Evolutionary conservation across 2,329 filamentous ascomycete species (phyloP), one percentile per base, ranked within the genome.

Genomic region (Sporothrix pseudoabietina): DNA sequence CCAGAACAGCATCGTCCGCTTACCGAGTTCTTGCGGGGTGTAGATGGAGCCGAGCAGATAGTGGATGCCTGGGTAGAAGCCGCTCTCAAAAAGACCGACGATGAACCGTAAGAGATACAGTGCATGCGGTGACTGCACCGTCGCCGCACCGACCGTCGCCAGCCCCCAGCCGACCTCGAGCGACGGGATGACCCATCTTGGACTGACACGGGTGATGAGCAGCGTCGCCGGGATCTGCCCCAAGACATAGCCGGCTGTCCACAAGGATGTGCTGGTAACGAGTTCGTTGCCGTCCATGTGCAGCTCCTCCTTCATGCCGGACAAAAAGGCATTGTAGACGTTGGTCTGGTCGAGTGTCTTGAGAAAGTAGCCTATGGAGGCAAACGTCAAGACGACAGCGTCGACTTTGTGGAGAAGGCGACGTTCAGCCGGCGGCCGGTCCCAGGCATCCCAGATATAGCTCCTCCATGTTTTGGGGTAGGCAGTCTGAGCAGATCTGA

Each of bases 1-100:
- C 0, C 87, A 89, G 77, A 91, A 91, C 68, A 91, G 87, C 65
- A 87, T 89, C 4, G 85, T 87, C 1, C 90, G 84, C 78, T 91
- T 91, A 0, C 87, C 88, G 0, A 91, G 83, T 74, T 91, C 89
- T 14, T 83, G 81, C 19, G 85, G 83, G 0, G 85, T 90, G 76
- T 90, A 91, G 88, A 89, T 91, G 0, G 86, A 81, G 7, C 83
- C 83, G 2, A 85, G 79, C 71, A 84, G 80, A 73, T 84, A 84
- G 74, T 84, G 82, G 59, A 88, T 83, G 35, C 87, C 87, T 0
- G 87, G 87, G 63, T 85, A 87, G 65, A 87, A 87, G 0, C 85
- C 3, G 78, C 70, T 73, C 77, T 89, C 87, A 55, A 88, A 84
- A 0, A 87, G 77, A 63, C 87, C 87, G 41, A 89, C 83, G 59